phyloP scores from a whole-genome alignment of 129 eudicot species.

The Flaveria bidentis region DNA sequence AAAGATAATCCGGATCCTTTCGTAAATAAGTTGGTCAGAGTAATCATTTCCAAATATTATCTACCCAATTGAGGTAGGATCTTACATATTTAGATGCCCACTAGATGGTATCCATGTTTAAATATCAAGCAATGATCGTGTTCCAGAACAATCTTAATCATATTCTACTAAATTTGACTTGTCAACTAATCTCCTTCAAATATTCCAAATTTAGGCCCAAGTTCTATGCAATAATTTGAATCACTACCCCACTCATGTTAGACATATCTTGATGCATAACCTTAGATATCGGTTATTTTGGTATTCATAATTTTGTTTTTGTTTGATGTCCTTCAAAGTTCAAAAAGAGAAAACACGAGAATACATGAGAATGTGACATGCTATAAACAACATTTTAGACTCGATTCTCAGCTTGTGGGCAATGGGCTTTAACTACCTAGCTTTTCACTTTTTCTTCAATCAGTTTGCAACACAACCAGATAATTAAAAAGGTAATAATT shows the following conservation, averaged over 20 bases:
- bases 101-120: background rate
- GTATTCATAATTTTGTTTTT: background rate
- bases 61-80: background rate
- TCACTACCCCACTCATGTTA: background rate
- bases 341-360: background rate
- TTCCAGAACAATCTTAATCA: background rate
- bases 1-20: too few species aligned
- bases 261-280: background rate
- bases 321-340: background rate
- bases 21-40: too few species aligned
- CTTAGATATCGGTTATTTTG: background rate
- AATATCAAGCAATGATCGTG: background rate
- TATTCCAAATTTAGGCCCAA: too few species aligned
- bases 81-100: too few species aligned
- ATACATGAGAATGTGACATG: background rate
- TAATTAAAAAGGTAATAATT: background rate
- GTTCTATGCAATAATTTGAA: too few species aligned
- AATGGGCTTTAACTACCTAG: background rate
- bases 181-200: background rate
- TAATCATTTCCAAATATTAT: background rate
- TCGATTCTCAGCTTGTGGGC: background rate
- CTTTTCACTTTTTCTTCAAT: background rate
- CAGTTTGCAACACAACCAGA: slow-evolving; percentile 7
- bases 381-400: background rate
- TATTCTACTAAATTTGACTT: background rate